Conservation (phyloP, 78 protist genomes). For the Dictyostelium brefeldianum region DNA sequence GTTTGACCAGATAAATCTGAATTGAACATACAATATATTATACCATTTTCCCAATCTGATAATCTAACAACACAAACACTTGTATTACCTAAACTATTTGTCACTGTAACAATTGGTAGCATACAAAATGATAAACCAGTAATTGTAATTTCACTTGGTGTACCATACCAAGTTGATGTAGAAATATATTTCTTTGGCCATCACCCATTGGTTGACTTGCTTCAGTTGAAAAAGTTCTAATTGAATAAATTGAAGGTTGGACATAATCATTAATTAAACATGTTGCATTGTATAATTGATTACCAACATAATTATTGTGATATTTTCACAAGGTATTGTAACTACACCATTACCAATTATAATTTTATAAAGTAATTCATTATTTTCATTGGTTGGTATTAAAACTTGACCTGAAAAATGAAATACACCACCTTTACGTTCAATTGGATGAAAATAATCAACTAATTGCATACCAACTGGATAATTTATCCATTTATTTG, state of each 20-base stretch:
- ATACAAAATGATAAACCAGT: background rate
- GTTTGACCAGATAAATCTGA: background rate
- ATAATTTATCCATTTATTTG: background rate
- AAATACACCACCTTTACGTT: background rate
- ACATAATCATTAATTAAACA: background rate
- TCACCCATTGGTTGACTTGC: background rate
- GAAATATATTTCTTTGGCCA: background rate
- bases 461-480: background rate
- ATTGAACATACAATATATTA: background rate
- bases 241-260: background rate
- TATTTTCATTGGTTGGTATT: background rate
- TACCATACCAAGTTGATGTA: background rate
- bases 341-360: background rate
- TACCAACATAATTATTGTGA: background rate
- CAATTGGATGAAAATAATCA: background rate
- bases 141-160: slow-evolving; percentile 3
- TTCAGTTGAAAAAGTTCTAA: background rate
- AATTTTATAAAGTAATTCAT: background rate
- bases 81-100: no score
- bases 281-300: background rate
- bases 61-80: background rate
- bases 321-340: background rate
- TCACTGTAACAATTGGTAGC: background rate
- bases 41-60: background rate
- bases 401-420: background rate